Evolutionary conservation across 2,329 filamentous ascomycete genomes (phyloP).

Genomic region (Phaeosphaeria sp.): DNA sequence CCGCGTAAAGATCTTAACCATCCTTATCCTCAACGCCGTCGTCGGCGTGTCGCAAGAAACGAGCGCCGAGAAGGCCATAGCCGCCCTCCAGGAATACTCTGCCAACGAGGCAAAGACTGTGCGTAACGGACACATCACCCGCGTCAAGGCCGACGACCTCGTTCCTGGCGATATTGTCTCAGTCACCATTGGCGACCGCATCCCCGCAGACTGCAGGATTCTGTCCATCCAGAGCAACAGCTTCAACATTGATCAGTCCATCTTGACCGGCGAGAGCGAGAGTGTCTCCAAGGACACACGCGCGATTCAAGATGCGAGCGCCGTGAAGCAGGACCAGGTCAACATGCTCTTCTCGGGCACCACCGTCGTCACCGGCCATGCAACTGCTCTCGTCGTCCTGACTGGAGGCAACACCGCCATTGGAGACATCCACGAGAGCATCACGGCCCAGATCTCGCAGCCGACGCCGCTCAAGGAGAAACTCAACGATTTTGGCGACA

Average conservation of each 20-base stretch:
- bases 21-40: conserved; percentile 93
- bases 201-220: conserved; percentile 92
- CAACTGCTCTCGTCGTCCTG: conserved; percentile 86
- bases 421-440: conserved; percentile 98
- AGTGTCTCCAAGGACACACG: conserved; percentile 85
- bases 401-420: conserved; percentile 93
- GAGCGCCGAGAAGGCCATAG: conserved; percentile 97
- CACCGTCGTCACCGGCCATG: conserved; percentile 92
- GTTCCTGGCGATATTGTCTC: conserved; percentile 93
- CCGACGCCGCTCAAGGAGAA: conserved; percentile 98
- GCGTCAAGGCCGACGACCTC: conserved; percentile 93
- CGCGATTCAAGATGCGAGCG: conserved; percentile 75
- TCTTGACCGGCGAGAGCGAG: conserved; percentile 96
- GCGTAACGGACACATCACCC: conserved; percentile 79
- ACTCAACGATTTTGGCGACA: conserved; percentile 96
- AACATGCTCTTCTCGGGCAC: conserved; percentile 99
- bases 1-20: conserved; percentile 82
- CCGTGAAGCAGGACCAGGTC: conserved; percentile 95
- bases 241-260: conserved; percentile 95
- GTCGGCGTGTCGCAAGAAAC: conserved; percentile 99
- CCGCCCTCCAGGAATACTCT: conserved; percentile 97
- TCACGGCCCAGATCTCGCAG: conserved; percentile 95
- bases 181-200: conserved; percentile 86
- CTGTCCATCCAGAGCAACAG: conserved; percentile 94
- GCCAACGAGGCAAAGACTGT: conserved; percentile 96